Base-by-base conservation (phyloP, 73 alveolate genomes). In the Paraurostyla sp. region DNA sequence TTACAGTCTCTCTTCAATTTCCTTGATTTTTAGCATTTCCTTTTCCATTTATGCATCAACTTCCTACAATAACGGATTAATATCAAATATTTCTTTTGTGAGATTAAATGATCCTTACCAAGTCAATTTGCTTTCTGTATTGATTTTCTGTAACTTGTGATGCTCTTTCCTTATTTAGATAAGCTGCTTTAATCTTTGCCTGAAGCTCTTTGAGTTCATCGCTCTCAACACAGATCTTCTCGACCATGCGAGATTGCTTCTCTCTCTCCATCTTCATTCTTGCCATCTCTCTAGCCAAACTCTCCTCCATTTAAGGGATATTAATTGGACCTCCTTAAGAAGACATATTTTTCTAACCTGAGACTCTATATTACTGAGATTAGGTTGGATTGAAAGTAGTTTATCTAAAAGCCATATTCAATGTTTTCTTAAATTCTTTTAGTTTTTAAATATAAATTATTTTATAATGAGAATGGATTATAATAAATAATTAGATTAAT, bases 211-310 rank as follows among this genome's bases (percentile, higher is more conserved):
- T 84, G 22, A 92, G 50, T 49, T 92, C 97, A 36, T 80, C 93
- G 58, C 95, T 82, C 52, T 86, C 97, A 42, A 83, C 62, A 36
- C 91, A 78, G 65, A 92, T 92, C 76, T 93, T 73, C 41, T 92
- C 91, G 43, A 89, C 85, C 50, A 89, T 94, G 0, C 92, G 54
- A n/a, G 65, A 42, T 56, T 65, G 30, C 71, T 80, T 89, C 50
- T 92, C 92, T 40, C 56, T 40, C 20, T 80, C 93, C 57, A 92
- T 51, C 78, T 87, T 83, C 87, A 93, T 65, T 25, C 92, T 46
- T 29, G 90, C 83, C 88, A 92, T 76, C 73, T 92, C 97, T 42
- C 94, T 57, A 15, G 97, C 97, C 0, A 92, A 89, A 0, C 71
- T 36, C 58, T 92, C 97, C 78, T 92, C 97, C 90, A 92, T 62